phyloP scores from a whole-genome alignment of 208 protist species.

The Baffinella frigidus region DNA sequence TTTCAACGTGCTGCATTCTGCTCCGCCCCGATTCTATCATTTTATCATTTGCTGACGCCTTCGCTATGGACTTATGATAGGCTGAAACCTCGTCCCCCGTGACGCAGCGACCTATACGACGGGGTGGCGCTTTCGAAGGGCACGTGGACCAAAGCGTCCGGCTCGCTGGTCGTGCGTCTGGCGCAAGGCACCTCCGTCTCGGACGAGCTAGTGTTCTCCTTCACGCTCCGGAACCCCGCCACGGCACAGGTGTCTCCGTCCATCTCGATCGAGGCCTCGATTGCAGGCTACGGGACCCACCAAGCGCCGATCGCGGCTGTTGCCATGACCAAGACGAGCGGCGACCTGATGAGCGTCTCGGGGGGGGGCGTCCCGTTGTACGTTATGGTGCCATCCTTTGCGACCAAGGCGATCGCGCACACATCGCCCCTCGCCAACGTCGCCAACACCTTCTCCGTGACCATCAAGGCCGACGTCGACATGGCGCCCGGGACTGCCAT shows the following conservation, averaged over 20 bases:
- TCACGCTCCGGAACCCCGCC: not conserved
- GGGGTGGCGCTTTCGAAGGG: no score
- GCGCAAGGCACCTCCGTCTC: not conserved
- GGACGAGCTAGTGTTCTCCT: not conserved
- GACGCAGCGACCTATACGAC: no score
- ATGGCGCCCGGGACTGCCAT: not conserved
- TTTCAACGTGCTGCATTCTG: no score
- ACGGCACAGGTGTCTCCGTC: not conserved
- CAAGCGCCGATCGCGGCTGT: not conserved
- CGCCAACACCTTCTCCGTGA: not conserved
- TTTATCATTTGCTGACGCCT: no score
- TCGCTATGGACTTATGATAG: no score
- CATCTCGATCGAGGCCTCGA: not conserved
- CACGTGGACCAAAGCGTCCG: not conserved
- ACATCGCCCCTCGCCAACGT: not conserved
- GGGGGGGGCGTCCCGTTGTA: not conserved
- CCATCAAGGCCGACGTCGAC: not conserved
- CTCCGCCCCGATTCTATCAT: no score
- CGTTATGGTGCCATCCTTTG: not conserved
- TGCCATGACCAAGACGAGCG: not conserved
- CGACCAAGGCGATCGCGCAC: not conserved
- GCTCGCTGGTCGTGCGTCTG: not conserved
- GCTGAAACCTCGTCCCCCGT: no score
- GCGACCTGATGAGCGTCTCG: not conserved
- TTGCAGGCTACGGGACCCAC: not conserved